phyloP scores from a whole-genome alignment of 192 early-diverging fungal genomes.

The Umbelopsis isabellina region DNA sequence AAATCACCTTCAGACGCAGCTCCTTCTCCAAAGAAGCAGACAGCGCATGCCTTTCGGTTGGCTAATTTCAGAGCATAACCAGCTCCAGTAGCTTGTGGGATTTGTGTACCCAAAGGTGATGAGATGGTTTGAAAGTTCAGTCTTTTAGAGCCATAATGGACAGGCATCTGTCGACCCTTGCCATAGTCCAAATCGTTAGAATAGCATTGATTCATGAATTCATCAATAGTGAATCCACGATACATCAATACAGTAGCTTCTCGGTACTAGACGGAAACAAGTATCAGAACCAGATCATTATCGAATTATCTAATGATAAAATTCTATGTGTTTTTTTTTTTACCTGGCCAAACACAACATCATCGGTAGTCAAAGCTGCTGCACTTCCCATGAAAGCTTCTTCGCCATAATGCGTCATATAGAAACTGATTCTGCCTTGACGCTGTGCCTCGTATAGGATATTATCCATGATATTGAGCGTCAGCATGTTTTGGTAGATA shows the following conservation, averaged over 20 bases:
- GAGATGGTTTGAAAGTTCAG: constrained; percentile 96
- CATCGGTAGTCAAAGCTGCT: constrained; percentile 81
- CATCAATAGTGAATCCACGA: constrained; percentile 91
- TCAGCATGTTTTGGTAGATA: constrained; percentile 92
- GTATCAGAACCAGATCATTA: background rate
- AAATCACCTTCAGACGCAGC: constrained; percentile 98
- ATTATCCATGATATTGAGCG: constrained; percentile 89
- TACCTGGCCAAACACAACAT: constrained; percentile 94
- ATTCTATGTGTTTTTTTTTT: background rate
- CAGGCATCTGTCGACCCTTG: constrained; percentile 98
- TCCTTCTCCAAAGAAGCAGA: constrained; percentile 99
- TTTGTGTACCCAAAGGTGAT: constrained; percentile 93
- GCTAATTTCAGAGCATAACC: constrained; percentile 91
- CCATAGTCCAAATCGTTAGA: constrained; percentile 86
- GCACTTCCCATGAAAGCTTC: constrained; percentile 94
- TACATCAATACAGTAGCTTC: constrained; percentile 94
- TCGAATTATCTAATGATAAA: background rate
- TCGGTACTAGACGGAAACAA: constrained; percentile 72
- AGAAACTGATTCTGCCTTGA: constrained; percentile 97
- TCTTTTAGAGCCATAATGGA: constrained; percentile 90
- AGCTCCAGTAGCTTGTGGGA: constrained; percentile 96
- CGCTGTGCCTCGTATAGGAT: constrained; percentile 98
- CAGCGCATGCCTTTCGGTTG: constrained; percentile 75
- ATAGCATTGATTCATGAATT: constrained; percentile 98
- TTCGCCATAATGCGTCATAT: constrained; percentile 99